phyloP scores from a whole-genome alignment of 148 eudicot genomes.

The Talinum fruticosum region DNA sequence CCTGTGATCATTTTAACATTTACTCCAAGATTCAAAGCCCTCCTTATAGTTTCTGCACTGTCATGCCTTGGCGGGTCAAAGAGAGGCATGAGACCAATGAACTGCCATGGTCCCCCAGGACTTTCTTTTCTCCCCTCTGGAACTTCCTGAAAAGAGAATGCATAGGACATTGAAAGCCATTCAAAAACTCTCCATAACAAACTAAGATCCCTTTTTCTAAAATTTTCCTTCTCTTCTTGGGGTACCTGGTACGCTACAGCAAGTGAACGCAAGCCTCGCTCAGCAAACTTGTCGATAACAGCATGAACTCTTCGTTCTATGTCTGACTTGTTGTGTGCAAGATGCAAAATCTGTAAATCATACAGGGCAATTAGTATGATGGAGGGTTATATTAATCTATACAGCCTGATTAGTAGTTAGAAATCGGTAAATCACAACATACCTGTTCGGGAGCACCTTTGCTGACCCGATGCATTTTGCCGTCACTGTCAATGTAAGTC shows the following conservation, averaged over 20 bases:
- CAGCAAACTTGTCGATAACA: slow-evolving; percentile 94
- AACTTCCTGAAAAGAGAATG: slow-evolving; percentile 68
- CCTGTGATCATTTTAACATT: slow-evolving; percentile 99
- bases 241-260: slow-evolving; percentile 96
- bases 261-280: slow-evolving; percentile 92
- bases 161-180: background rate
- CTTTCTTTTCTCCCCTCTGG: slow-evolving; percentile 94
- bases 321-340: slow-evolving; percentile 86
- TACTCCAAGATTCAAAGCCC: slow-evolving; percentile 95
- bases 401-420: background rate
- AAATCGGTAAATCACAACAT: slow-evolving; percentile 6
- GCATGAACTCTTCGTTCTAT: slow-evolving; percentile 95
- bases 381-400: background rate
- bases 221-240: background rate
- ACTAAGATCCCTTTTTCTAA: background rate
- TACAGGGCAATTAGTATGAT: slow-evolving; percentile 11
- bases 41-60: slow-evolving; percentile 96
- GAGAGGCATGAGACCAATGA: slow-evolving; percentile 92
- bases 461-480: slow-evolving; percentile 94
- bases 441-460: slow-evolving; percentile 99
- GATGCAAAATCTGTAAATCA: slow-evolving; percentile 63
- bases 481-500: slow-evolving; percentile 80
- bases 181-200: background rate
- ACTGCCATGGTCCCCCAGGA: slow-evolving; percentile 96
- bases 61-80: slow-evolving; percentile 99